Evolutionary conservation across 108 stramenopile genomes (phyloP), one percentile per base, ranked within the genome.

Genomic region (Nannochloropsis gaditana): DNA sequence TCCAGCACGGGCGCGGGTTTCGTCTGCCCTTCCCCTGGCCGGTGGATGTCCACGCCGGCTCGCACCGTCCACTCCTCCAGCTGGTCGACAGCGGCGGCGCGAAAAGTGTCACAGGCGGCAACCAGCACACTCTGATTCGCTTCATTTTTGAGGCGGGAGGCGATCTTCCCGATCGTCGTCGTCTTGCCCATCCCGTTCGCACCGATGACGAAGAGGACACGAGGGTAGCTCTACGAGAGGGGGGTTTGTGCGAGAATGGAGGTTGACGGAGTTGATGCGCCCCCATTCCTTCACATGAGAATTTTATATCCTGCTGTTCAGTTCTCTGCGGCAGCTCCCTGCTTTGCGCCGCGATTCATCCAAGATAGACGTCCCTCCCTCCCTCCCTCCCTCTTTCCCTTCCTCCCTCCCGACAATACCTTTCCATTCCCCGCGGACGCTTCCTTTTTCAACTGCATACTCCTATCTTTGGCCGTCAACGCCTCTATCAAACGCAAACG

Each of bases 71-170:
- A 97, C 84, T 92, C 93, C 81, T 95, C 92, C 45, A 97, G 89
- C 86, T 97, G 97, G 41, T 95, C 95, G 3, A 96, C 96, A 19
- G 97, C 97, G 21, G 95, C 97, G 5, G 97, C 97, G 41, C 97
- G 94, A 85, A 95, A 97, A 41, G 97, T 97, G 91, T 97, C 96
- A 84, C 95, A 96, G 19, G 96, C 96, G 5, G 95, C 96, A 79
- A 97, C 21, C 42, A 96, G 85, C 15, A 96, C 95, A 41, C 21
- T n/a, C 82, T 43, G 41, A 10, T 92, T 95, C 91, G 9, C 94
- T 81, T 96, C 95, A 11, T 85, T 87, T 44, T 89, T 83, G 8
- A 97, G 86, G 21, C 95, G 93, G 88, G 93, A 85, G 9, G 97
- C 96, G 42, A 96, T 84, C 92, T 97, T 97, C n/a, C 96, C 97